Conservation (phyloP, 1,284 basidiomycete species). For the Puccinia coronata region DNA sequence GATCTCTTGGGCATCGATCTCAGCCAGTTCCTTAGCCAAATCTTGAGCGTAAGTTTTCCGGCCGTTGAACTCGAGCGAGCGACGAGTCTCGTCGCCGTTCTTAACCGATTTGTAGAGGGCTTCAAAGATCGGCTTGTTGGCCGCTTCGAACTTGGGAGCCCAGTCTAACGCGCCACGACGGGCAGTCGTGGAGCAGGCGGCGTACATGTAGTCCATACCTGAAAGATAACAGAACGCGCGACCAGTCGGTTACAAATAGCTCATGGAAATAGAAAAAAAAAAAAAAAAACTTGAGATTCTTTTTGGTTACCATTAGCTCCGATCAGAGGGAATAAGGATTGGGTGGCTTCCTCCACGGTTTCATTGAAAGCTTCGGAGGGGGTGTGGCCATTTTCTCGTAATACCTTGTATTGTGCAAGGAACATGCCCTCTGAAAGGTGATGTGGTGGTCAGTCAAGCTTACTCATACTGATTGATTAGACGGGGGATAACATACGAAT, state of each 20-base stretch:
- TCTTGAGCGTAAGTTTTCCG: slow-evolving; percentile 90
- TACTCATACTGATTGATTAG: background rate
- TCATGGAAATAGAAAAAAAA: too few relatives aligned
- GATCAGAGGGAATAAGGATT: slow-evolving; percentile 95
- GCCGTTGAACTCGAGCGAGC: slow-evolving; percentile 93
- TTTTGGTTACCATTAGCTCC: slow-evolving; percentile 72
- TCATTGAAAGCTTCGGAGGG: slow-evolving; percentile 99
- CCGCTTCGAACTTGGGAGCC: slow-evolving; percentile 91
- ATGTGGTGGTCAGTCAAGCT: background rate
- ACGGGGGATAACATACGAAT: slow-evolving; percentile 70
- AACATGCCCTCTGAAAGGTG: slow-evolving; percentile 81
- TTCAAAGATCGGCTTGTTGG: slow-evolving; percentile 92
- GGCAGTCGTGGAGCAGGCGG: slow-evolving; percentile 95
- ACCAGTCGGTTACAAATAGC: slow-evolving; percentile 29
- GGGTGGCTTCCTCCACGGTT: slow-evolving; percentile 98
- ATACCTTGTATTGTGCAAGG: slow-evolving; percentile 98
- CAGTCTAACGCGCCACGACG: slow-evolving; percentile 87
- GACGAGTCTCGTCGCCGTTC: slow-evolving; percentile 94
- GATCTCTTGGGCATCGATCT: slow-evolving; percentile 96
- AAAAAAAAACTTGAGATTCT: background rate
- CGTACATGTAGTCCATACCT: slow-evolving; percentile 98
- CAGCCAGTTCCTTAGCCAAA: slow-evolving; percentile 87
- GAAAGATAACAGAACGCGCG: slow-evolving; percentile 21
- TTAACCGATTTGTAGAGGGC: slow-evolving; percentile 87
- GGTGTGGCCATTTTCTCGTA: slow-evolving; percentile 95